Conservation (phyloP, 441 rosid genomes). For the Gossypium davidsonii region DNA sequence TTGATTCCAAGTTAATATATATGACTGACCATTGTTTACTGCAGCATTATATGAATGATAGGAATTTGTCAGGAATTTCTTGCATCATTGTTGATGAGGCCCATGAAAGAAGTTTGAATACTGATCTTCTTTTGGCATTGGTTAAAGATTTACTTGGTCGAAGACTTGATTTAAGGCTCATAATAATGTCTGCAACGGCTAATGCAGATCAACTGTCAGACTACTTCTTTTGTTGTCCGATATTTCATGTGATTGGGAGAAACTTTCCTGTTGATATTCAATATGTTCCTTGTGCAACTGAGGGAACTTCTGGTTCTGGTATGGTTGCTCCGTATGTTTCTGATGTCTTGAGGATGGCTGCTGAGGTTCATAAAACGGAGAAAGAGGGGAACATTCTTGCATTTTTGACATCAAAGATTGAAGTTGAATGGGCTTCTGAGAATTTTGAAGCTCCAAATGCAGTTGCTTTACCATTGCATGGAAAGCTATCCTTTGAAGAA, state of each 20-base stretch:
- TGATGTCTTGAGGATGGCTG: slow-evolving; percentile 56
- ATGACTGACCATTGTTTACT: slow-evolving; percentile 84
- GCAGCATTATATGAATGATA: slow-evolving; percentile 68
- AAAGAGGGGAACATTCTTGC: slow-evolving; percentile 81
- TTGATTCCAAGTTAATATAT: slow-evolving; percentile 55
- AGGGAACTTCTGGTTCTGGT: slow-evolving; percentile 33
- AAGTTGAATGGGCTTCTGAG: slow-evolving; percentile 93
- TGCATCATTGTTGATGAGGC: slow-evolving; percentile 88
- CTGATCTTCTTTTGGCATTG: slow-evolving; percentile 82
- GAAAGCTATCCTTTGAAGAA: slow-evolving; percentile 70
- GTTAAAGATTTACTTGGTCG: slow-evolving; percentile 49
- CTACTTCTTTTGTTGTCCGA: slow-evolving; percentile 60
- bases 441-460: slow-evolving; percentile 59
- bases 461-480: slow-evolving; percentile 69
- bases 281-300: slow-evolving; percentile 46
- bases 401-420: slow-evolving; percentile 83
- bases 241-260: slow-evolving; percentile 58
- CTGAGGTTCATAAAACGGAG: slow-evolving; percentile 51
- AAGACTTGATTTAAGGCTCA: slow-evolving; percentile 60
- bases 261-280: slow-evolving; percentile 71
- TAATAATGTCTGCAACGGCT: slow-evolving; percentile 96
- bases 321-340: slow-evolving; percentile 53
- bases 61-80: slow-evolving; percentile 65
- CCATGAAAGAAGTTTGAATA: slow-evolving; percentile 92
- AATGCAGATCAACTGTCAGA: slow-evolving; percentile 66